Base-by-base conservation (phyloP, 371 early-diverging fungal genomes). In the Lichtheimia ornata region DNA sequence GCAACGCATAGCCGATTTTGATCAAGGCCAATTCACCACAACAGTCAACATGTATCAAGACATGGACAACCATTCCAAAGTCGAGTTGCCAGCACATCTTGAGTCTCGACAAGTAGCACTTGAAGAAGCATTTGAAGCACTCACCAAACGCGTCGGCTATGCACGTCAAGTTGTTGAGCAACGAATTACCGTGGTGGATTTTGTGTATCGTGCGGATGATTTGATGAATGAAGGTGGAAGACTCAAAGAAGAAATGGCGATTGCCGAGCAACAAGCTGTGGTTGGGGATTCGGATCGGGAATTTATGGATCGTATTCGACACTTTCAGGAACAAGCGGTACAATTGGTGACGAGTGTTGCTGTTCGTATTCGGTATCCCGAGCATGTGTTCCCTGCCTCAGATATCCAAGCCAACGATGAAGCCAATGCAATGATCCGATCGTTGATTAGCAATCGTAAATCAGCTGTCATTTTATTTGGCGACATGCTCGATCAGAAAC, bases 161-260 rank as follows among this genome's bases (percentile, higher is more conserved):
- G 75, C 74, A 9, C 66, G 77, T 41, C 66, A 75, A 24, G 72
- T 84, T 2, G 74, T 84, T 0, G 73, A 74, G 35, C 84, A 84
- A 28, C 70, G 72, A 17, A 50, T 82, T 30, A 67, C 65, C 4
- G 64, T 82, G 12, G 59, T 67, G 40, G 76, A 77, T 44, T 76
- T 76, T 30, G 18, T 78, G 27, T 59, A 67, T 13, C 65, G 66
- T 12, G 71, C 69, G 3, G 72, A 69, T 42, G 47, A 61, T 12
- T 58, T 77, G 14, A 68, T 64, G 18, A 50, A 24, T 2, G 63
- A 63, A 14, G 77, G 77, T 1, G 70, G 68, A 27, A 41, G 15
- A 12, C 22, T 77, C 17, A 67, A 65, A 12, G 67, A 69, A 14
- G 53, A 61, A 13, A 66, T 79, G 3, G 50, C 54, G 0, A 17